Base-by-base conservation (phyloP, 1,284 basidiomycete genomes). In the Cryptococcus deneoformans region DNA sequence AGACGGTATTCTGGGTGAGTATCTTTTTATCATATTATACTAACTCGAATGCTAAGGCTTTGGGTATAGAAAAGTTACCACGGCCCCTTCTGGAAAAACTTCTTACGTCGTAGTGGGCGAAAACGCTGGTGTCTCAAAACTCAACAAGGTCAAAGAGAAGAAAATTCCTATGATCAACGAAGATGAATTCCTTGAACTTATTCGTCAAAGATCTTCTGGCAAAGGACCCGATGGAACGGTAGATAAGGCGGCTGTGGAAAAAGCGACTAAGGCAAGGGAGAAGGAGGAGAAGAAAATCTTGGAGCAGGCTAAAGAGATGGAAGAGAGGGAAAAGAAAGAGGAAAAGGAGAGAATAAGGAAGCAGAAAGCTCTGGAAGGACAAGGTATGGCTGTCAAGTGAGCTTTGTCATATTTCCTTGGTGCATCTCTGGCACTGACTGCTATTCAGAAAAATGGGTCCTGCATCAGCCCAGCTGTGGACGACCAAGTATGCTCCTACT, bases 1-100 rank as follows among this genome's bases (percentile, higher is more conserved):
- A 98, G 98, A 77, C 89, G 93, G 5, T 94, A 87, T 72, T 92
- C 92, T 63, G 95, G 87, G 90, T 91, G 57, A 63, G 89, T 75
- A 6, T 36, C 7, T 34, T 11, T 16, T 36, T 7, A 49, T 35
- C 40, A 36, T 2, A n/a, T 2, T n/a, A 39, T 6, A 40, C 7
- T 9, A 20, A 24, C 34, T 48, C 12, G 14, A 20, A 48, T 12
- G 46, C n/a, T 7, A 24, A 49, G 29, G 29, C 29, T 5, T 5
- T 29, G 29, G 29, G 3, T 29, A 56, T 68, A 94, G 92, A 4
- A 89, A 89, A 48, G 90, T 98, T 11, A 90, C 90, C 0, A 81
- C 84, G 0, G 87, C 90, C 34, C 94, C 94, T 0, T 98, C 95
- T 0, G 87, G 88, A 39, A 92, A 89, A 71, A 99, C 95, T 0